Conservation (phyloP, 306 rosid species). For the Betula pendula region DNA sequence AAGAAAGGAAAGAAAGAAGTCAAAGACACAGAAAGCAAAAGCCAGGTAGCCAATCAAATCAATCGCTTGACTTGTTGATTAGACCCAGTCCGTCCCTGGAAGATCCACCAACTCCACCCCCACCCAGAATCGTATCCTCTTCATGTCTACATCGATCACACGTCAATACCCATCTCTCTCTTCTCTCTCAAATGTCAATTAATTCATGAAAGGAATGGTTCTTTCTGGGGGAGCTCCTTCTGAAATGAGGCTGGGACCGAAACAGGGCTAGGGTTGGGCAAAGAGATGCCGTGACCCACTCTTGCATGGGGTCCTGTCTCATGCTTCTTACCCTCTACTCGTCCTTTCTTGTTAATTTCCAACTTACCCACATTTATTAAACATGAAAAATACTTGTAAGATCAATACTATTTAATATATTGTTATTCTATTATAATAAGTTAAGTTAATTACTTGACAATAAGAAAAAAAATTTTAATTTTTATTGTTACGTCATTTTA, state of each 20-base stretch:
- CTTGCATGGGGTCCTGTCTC: background rate
- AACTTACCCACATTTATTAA: too few relatives aligned
- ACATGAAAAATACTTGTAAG: too few relatives aligned
- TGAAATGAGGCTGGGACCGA: background rate
- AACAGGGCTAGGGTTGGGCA: background rate
- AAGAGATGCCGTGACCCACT: conserved; percentile 9
- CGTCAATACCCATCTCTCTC: background rate
- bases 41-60: background rate
- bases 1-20: too few relatives aligned
- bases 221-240: background rate
- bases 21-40: background rate
- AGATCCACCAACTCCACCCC: conserved; percentile 32
- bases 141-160: conserved; percentile 8
- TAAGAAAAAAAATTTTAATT: too few relatives aligned
- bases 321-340: background rate
- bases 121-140: background rate
- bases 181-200: background rate
- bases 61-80: conserved; percentile 31
- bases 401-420: too few relatives aligned
- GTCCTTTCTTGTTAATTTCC: too few relatives aligned
- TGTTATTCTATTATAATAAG: too few relatives aligned
- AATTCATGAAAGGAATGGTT: background rate
- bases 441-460: too few relatives aligned
- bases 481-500: too few relatives aligned
- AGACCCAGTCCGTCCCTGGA: conserved; percentile 31